Percentiles rank a stretch among this genome's conserved stretches.
phyloP scores from a whole-genome alignment of 2,329 filamentous ascomycete species.

The Arthrinium puccinioides region DNA sequence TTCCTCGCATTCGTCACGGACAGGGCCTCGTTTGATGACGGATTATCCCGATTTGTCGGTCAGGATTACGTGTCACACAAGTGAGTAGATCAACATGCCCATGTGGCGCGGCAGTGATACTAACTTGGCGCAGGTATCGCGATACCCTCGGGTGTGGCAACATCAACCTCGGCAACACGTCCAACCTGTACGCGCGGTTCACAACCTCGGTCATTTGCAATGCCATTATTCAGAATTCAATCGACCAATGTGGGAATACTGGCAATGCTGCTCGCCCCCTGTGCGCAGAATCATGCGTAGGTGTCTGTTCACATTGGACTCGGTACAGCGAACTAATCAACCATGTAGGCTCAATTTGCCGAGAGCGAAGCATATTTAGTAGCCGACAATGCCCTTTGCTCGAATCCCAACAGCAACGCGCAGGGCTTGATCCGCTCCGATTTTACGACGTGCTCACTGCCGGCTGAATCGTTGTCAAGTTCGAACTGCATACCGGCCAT shows the following conservation, averaged over 20 bases:
- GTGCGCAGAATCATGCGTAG: constrained; percentile 83
- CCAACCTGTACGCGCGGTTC: constrained; percentile 83
- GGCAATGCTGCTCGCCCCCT: constrained; percentile 62
- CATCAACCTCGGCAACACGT: constrained; percentile 71
- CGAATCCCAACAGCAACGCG: constrained; percentile 56
- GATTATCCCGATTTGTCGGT: constrained; percentile 65
- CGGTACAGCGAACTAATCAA: background rate
- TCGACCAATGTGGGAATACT: constrained; percentile 58
- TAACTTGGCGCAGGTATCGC: constrained; percentile 58
- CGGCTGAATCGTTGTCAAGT: constrained; percentile 68
- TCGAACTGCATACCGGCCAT: constrained; percentile 67
- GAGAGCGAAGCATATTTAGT: constrained; percentile 83
- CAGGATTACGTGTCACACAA: constrained; percentile 69
- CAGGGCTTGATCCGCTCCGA: constrained; percentile 79
- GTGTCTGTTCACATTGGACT: constrained; percentile 17
- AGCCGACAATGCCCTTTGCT: constrained; percentile 66
- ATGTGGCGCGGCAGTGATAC: background rate
- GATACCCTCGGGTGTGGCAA: constrained; percentile 71
- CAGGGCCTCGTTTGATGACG: constrained; percentile 67
- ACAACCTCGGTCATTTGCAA: constrained; percentile 91
- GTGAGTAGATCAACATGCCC: constrained; percentile 41
- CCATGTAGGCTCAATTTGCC: constrained; percentile 64
- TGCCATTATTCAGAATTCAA: constrained; percentile 85
- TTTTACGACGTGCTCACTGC: constrained; percentile 82
- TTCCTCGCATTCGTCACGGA: constrained; percentile 80